These are phyloP conservation scores for Oligophagozyma castellii DNA, from an alignment of 1,139 yeast genomes.

Conservation along the genomic window DNA sequence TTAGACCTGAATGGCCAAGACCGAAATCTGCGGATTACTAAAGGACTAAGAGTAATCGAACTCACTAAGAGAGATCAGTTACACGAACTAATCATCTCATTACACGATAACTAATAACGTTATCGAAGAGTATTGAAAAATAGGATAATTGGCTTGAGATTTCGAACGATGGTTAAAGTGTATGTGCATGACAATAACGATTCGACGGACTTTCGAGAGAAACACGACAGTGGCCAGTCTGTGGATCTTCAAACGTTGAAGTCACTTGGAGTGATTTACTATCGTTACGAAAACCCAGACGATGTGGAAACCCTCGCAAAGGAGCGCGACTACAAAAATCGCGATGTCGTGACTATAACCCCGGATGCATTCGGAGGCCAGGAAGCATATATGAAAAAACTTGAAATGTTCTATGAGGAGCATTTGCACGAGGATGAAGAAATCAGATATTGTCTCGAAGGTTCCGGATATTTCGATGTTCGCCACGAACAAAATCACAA, in stretches of 20 bases:
- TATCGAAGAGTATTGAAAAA: too few species aligned
- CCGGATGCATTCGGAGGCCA: slow-evolving; percentile 53
- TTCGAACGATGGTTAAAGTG: slow-evolving; percentile 28
- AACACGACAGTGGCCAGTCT: slow-evolving; percentile 54
- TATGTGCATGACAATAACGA: slow-evolving; percentile 64
- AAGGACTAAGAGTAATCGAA: too few species aligned
- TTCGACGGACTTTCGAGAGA: slow-evolving; percentile 52
- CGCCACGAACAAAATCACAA: slow-evolving; percentile 47
- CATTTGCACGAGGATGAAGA: slow-evolving; percentile 97
- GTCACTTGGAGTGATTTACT: slow-evolving; percentile 59
- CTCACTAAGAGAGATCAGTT: too few species aligned
- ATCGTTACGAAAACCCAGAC: slow-evolving; percentile 35
- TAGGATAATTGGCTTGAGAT: too few species aligned
- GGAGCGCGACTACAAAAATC: slow-evolving; percentile 61
- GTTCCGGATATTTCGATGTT: slow-evolving; percentile 87
- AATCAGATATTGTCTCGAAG: slow-evolving; percentile 78
- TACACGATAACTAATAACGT: too few species aligned
- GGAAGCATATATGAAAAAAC: slow-evolving; percentile 43
- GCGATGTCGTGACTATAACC: slow-evolving; percentile 58
- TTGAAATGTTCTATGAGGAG: slow-evolving; percentile 64
- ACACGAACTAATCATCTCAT: too few species aligned
- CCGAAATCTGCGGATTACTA: too few species aligned
- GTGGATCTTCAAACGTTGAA: slow-evolving; percentile 39
- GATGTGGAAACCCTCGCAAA: slow-evolving; percentile 55
- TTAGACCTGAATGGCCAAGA: too few species aligned